Conservation (phyloP, 2,329 filamentous ascomycete species). For the Rutstroemia sp. region DNA sequence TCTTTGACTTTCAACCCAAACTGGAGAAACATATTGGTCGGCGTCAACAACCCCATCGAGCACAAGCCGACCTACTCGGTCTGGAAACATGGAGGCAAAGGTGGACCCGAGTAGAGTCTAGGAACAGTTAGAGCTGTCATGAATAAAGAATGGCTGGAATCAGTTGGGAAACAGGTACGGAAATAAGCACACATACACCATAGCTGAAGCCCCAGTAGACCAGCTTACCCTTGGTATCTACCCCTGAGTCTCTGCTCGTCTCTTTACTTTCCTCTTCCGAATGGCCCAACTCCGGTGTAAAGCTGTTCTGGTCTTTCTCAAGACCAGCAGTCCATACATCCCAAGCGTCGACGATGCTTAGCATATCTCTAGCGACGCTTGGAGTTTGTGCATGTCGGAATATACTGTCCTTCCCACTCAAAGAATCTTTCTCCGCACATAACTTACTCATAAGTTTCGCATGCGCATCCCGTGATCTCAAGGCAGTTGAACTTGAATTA, state of each 20-base stretch:
- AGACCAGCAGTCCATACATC: slow-evolving; percentile 21
- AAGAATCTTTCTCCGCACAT: slow-evolving; percentile 32
- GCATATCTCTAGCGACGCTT: slow-evolving; percentile 32
- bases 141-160: no score
- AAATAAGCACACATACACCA: slow-evolving; percentile 21
- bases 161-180: no score
- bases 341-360: slow-evolving; percentile 30
- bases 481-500: slow-evolving; percentile 39
- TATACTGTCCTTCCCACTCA: slow-evolving; percentile 24
- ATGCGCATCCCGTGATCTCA: slow-evolving; percentile 39
- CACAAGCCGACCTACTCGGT: slow-evolving; percentile 36
- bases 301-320: neutral
- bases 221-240: slow-evolving; percentile 22
- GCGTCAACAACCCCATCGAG: slow-evolving; percentile 27
- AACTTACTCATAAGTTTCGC: slow-evolving; percentile 35
- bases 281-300: neutral
- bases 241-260: neutral
- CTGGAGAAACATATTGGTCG: slow-evolving; percentile 19
- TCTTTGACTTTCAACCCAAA: slow-evolving; percentile 17
- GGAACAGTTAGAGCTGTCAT: no score
- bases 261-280: neutral
- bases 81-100: slow-evolving; percentile 39
- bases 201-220: slow-evolving; percentile 46
- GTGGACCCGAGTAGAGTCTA: slow-evolving; percentile 34
- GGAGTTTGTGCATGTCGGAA: slow-evolving; percentile 27